phyloP scores from a whole-genome alignment of 495 filamentous ascomycete genomes.

The Apodospora peruviana region DNA sequence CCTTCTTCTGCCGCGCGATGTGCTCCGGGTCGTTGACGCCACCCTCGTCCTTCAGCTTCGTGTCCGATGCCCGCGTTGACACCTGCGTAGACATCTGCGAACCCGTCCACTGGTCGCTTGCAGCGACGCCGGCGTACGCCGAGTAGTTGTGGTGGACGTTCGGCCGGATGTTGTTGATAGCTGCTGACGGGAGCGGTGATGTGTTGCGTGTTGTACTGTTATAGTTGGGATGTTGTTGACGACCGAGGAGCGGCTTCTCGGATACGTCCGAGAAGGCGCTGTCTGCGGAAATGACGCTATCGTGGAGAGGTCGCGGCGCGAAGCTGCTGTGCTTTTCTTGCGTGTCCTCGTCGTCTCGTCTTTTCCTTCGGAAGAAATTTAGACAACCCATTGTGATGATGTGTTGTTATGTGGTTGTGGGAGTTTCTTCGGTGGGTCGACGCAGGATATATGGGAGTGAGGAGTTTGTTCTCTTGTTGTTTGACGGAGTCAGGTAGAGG shows the following conservation, averaged over 20 bases:
- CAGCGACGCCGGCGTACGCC: background rate
- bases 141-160: background rate
- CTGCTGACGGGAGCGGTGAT: background rate
- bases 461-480: background rate
- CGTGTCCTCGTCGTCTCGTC: background rate
- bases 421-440: background rate
- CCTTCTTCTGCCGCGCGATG: constrained; percentile 3
- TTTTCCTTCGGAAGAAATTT: background rate
- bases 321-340: background rate
- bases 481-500: background rate
- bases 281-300: background rate
- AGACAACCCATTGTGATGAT: background rate
- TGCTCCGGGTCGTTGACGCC: constrained; percentile 6
- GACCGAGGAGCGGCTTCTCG: background rate
- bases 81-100: background rate
- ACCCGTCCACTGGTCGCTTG: background rate
- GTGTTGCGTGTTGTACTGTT: background rate
- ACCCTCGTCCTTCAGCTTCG: constrained; percentile 3
- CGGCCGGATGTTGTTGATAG: background rate
- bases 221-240: background rate
- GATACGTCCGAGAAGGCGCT: background rate
- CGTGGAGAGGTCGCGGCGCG: too few species aligned
- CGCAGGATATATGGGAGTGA: background rate
- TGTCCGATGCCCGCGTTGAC: background rate
- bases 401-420: background rate